Evolutionary conservation across 805 yeast genomes (phyloP), one percentile per base, ranked within the genome.

Genomic region (Wickerhamiella kazuoi): DNA sequence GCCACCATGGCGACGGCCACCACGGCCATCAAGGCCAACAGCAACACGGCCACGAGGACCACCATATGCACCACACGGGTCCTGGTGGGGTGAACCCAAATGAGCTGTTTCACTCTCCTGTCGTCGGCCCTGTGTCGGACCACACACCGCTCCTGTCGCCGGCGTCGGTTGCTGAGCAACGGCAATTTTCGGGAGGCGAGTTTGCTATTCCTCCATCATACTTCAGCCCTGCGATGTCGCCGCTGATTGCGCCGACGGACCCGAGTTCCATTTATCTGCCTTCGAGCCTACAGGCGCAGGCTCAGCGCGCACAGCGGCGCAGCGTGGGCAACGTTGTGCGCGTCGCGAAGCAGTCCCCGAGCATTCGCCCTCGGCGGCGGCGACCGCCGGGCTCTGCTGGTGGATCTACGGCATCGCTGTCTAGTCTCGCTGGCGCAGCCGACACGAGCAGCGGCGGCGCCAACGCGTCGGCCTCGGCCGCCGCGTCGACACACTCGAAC

Each of bases 131-230:
- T 17, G 36, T 30, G 31, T 31, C 39, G 3, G 37, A 40, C 9
- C 29, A 18, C 16, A 40, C 43, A n/a, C 43, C 43, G 28, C 24
- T 40, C 2, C 26, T 40, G 39, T 31, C 37, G 5, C 43, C 43
- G 2, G 32, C 35, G 8, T 11, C 14, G 11, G 26, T 18, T 7
- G 13, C 31, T 34, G 39, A 36, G 28, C 34, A 30, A 13, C 18
- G 28, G 13, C 33, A 23, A 16, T 20, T 20, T 8, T 6, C 11
- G 5, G 34, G 29, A 2, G 11, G 9, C 6, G 39, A 37, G 16
- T 36, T 40, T 23, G 16, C 35, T 3, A 40, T 40, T 20, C 43
- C 43, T 19, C 43, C 43, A 3, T 20, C 37, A 7, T 40, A 40
- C 26, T 36, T 40, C 36, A 40, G 36, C 17, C 37, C 40, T n/a